phyloP scores from a whole-genome alignment of 2,329 filamentous ascomycete genomes.

The Clarireedia sp. region DNA sequence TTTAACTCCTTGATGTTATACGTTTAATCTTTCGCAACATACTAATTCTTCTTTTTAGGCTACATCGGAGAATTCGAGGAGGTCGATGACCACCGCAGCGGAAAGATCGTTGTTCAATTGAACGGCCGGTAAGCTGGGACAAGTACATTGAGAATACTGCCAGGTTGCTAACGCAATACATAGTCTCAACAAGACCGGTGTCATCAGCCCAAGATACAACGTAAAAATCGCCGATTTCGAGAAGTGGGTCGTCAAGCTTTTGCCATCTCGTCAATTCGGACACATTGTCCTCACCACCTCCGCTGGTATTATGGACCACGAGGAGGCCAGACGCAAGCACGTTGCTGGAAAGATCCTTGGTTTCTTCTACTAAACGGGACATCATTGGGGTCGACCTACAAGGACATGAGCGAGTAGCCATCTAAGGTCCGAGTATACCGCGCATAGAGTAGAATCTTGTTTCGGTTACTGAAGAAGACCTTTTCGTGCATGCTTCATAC shows the following conservation, averaged over 20 bases:
- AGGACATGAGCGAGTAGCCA: slow-evolving; percentile 28
- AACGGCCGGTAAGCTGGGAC: slow-evolving; percentile 64
- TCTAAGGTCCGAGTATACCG: slow-evolving; percentile 17
- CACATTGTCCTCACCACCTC: slow-evolving; percentile 99
- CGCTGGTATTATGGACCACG: slow-evolving; percentile 99
- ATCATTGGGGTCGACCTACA: slow-evolving; percentile 19
- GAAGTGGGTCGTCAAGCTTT: slow-evolving; percentile 99
- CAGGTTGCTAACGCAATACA: neutral
- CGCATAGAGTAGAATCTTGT: slow-evolving; percentile 17
- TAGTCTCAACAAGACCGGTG: slow-evolving; percentile 93
- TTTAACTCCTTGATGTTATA: slow-evolving; percentile 64
- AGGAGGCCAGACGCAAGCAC: slow-evolving; percentile 98
- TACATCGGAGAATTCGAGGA: slow-evolving; percentile 99
- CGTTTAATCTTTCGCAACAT: slow-evolving; percentile 96
- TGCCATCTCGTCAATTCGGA: slow-evolving; percentile 99
- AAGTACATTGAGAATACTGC: neutral
- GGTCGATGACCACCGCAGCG: slow-evolving; percentile 97
- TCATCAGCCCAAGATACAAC: slow-evolving; percentile 99
- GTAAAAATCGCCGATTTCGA: slow-evolving; percentile 94
- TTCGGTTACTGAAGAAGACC: slow-evolving; percentile 22
- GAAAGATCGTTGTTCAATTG: slow-evolving; percentile 99
- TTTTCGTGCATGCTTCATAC: slow-evolving; percentile 21
- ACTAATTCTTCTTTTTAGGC: slow-evolving; percentile 57
- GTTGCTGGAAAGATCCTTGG: slow-evolving; percentile 98
- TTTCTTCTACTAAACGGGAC: slow-evolving; percentile 82